Percentiles rank a stretch among this genome's conserved stretches.
Conservation (phyloP, 2,329 filamentous ascomycete genomes). For the Ophiostoma pallidulum region DNA sequence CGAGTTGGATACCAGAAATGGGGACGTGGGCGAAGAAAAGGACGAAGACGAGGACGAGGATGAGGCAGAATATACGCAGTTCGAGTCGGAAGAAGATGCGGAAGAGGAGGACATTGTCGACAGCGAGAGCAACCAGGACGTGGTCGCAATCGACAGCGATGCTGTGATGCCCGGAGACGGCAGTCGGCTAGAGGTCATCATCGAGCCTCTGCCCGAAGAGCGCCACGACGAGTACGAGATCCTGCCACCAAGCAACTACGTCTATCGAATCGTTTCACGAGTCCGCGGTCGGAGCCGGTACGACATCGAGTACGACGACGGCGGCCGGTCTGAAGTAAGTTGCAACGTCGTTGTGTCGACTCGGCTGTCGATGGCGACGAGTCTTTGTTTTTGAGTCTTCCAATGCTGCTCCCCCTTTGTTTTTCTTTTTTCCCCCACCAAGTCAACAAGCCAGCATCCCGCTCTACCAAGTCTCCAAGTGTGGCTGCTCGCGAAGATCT, state of each 20-base stretch:
- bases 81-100: neutral
- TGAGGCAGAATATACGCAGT: neutral
- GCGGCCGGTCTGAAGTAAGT: slow-evolving; percentile 14
- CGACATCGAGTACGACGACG: slow-evolving; percentile 17
- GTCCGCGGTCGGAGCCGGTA: slow-evolving; percentile 12
- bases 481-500: neutral
- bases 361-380: too few relatives aligned
- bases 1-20: neutral
- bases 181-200: slow-evolving; percentile 11
- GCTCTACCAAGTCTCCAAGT: too few relatives aligned
- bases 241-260: slow-evolving; percentile 13
- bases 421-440: too few relatives aligned
- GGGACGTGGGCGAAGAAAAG: neutral
- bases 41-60: neutral
- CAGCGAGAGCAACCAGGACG: neutral
- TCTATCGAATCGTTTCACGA: slow-evolving; percentile 9
- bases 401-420: neutral
- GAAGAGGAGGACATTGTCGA: neutral
- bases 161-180: slow-evolving; percentile 4
- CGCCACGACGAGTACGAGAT: slow-evolving; percentile 10
- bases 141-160: neutral
- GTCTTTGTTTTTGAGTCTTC: neutral
- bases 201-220: slow-evolving; percentile 8
- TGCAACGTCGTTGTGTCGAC: neutral
- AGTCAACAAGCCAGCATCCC: too few relatives aligned